These are phyloP conservation scores for Termitomyces sp. DNA, from an alignment of 768 basidiomycete genomes.

Conservation along the genomic window DNA sequence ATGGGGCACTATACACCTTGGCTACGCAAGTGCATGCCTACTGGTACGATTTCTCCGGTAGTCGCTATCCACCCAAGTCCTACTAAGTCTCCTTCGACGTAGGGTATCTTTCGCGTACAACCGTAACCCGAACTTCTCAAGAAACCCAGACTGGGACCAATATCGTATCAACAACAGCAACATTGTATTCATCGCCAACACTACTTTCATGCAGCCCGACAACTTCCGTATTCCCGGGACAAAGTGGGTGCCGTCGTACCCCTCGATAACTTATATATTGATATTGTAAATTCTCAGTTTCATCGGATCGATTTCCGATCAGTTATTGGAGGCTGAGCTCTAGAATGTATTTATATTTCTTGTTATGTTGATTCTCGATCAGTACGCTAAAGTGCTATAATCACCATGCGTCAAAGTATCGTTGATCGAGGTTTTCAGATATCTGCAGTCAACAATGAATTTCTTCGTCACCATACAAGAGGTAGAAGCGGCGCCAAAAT, in stretches of 20 bases:
- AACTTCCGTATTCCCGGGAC: constrained; percentile 10
- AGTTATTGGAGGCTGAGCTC: constrained; percentile 9
- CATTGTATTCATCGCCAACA: constrained; percentile 4
- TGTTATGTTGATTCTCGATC: not conserved
- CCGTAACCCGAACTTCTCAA: constrained; percentile 6
- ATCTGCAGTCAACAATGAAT: no score
- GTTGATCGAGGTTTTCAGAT: not conserved
- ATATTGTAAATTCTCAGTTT: constrained; percentile 4
- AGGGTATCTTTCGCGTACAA: constrained; percentile 16
- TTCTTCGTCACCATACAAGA: not conserved
- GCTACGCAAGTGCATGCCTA: constrained; percentile 14
- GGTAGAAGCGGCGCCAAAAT: not conserved
- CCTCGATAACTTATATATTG: not conserved
- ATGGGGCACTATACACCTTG: constrained; percentile 9
- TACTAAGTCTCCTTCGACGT: not conserved
- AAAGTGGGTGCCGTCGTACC: constrained; percentile 1
- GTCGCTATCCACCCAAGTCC: not conserved
- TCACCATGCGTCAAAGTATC: not conserved
- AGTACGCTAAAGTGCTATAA: not conserved
- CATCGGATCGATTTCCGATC: constrained; percentile 13
- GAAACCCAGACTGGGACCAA: constrained; percentile 8
- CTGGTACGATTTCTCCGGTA: constrained; percentile 6
- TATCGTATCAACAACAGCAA: constrained; percentile 5
- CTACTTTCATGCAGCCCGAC: constrained; percentile 12
- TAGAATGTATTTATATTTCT: not conserved